Evolutionary conservation across 176 grass and related monocot species (phyloP), one percentile per base, ranked within the genome.

Genomic region (Juncus inflexus): DNA sequence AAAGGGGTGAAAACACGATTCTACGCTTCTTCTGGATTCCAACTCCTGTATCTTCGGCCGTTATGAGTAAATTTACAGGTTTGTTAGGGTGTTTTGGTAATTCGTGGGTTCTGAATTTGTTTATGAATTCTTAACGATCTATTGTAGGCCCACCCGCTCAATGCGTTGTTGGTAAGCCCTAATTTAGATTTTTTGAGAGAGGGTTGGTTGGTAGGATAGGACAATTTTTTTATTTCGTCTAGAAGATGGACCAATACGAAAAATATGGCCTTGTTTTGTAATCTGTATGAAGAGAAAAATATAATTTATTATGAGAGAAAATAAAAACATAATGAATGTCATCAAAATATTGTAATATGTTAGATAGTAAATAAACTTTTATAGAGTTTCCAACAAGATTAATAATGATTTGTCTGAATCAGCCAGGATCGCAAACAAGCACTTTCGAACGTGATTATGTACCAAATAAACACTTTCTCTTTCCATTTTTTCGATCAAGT

Each of bases 381-480:
- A 84, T 76, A 6, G 88, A 87, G 65, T 91, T 91, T 64, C 88
- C 88, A 61, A 87, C 84, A 70, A 91, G 83, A 77, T 91, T 91
- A 69, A 74, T 87, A 59, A 87, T 81, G 14, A 91, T 87, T 69
- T 91, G 89, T 56, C 89, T 73, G 65, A 91, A 84, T 43, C 81
- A 43, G 66, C 77, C 81, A 3, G 84, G 84, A 61, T 91, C 89
- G 16, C 89, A 84, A 62, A 87, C 69, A 13, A 87, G 71, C 62
- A 84, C 63, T 58, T 81, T 28, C 19, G 19, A 28, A 28, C 19
- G 1, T 28, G 19, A 28, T 28, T 28, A 0, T 1, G 19, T 28
- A 28, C 19, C 19, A 28, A 28, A 28, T 28, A 28, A 28, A 28
- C 19, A 28, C 19, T 28, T 28, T 28, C 19, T 28, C 19, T 28